These are phyloP conservation scores for Sporothrix schenckii DNA, from an alignment of 2,329 filamentous ascomycete genomes.

Conservation along the genomic window DNA sequence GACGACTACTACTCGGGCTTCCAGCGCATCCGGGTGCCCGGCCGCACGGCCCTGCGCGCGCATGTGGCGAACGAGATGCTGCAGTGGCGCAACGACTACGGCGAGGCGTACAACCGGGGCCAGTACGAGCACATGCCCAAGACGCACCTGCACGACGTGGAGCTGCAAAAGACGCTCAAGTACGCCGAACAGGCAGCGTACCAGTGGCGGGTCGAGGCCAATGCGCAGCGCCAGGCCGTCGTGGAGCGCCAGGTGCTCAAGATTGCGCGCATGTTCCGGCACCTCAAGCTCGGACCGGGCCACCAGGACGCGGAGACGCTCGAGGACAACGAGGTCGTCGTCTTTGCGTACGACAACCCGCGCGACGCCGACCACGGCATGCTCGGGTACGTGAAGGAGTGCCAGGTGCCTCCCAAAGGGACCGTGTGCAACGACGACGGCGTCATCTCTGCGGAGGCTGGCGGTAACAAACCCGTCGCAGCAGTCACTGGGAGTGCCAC, in stretches of 20 bases:
- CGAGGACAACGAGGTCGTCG: not conserved
- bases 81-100: constrained; percentile 26
- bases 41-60: not conserved
- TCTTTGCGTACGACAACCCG: not conserved
- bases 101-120: constrained; percentile 6
- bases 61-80: too few relatives aligned
- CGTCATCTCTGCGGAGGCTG: not conserved
- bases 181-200: not conserved
- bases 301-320: not conserved
- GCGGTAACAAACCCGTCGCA: too few relatives aligned
- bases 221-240: not conserved
- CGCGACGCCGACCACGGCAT: not conserved
- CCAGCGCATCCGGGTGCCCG: constrained; percentile 12
- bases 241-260: not conserved
- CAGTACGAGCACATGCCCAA: constrained; percentile 9
- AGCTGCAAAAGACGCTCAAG: not conserved
- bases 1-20: not conserved
- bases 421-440: not conserved
- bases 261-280: not conserved
- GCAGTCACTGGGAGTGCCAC: too few relatives aligned
- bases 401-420: not conserved
- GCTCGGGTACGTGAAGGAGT: not conserved
- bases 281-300: not conserved
- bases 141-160: not conserved
- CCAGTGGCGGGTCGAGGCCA: not conserved